Base-by-base conservation (phyloP, 2,329 filamentous ascomycete genomes). In the Acarospora socialis region DNA sequence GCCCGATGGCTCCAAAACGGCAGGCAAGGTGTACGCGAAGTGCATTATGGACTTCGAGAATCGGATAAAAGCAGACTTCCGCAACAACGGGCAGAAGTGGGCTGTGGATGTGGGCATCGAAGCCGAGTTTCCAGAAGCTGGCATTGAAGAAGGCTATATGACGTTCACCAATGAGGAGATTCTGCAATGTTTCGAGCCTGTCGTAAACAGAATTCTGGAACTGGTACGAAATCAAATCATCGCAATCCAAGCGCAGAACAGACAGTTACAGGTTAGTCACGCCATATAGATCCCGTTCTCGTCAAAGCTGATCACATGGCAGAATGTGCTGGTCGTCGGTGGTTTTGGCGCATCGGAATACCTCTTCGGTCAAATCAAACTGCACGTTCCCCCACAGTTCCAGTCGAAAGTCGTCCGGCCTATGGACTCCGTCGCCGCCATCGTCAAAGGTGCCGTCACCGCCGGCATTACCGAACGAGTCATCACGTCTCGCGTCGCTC, bases 11-110 rank as follows among this genome's bases (percentile, higher is more conserved):
- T 94, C 87, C 46, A 92, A 87, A 61, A 95, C 84, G 3, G 87
- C 90, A n/a, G 87, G 87, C 25, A 84, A 87, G 57, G 90, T 98
- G 33, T 95, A 95, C 57, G 87, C 87, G 45, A 95, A 95, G 64
- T 95, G 87, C 57, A 95, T 98, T 59, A 95, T 95, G 87, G 90
- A 98, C 60, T 98, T 98, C 50, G 90, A 98, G 65, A 95, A 95
- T 70, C 70, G 90, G 56, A 94, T 98, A 70, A 98, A 98, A 68
- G 90, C 90, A 30, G 90, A 95, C 57, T 98, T 98, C 77, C 76
- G 90, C 43, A 95, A 95, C 65, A 95, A 94, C 56, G 86, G 87
- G 30, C 87, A 95, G 59, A 95, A 95, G 58, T 95, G 90, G 90
- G 90, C 90, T 26, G 86, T 95, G 13, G 90, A 98, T 53, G 90